Evolutionary conservation across 2,329 filamentous ascomycete genomes (phyloP).

Genomic region (Colletotrichum scovillei): DNA sequence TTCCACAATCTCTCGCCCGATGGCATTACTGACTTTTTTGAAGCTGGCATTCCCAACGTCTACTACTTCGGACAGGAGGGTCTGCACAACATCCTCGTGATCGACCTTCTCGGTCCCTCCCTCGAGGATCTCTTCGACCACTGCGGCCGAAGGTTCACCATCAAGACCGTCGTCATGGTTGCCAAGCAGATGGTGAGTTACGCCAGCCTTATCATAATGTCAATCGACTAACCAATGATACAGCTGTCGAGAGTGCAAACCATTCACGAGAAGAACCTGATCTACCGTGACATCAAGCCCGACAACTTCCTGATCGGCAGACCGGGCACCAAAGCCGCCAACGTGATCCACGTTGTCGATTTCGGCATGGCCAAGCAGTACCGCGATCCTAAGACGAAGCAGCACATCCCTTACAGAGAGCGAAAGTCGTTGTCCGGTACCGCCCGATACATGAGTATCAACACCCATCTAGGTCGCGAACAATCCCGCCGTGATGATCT

Average conservation of each 20-base stretch:
- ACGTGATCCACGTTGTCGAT: conserved; percentile 98
- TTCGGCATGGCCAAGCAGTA: conserved; percentile 99
- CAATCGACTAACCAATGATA: not conserved
- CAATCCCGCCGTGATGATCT: conserved; percentile 96
- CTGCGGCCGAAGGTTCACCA: conserved; percentile 93
- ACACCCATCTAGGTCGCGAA: conserved; percentile 95
- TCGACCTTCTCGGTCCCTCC: conserved; percentile 93
- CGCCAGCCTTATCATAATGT: not conserved
- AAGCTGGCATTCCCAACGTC: conserved; percentile 98
- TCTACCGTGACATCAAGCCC: conserved; percentile 99
- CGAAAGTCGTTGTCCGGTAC: conserved; percentile 97
- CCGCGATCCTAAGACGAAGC: conserved; percentile 97
- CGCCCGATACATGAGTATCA: conserved; percentile 99
- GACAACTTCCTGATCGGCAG: conserved; percentile 99
- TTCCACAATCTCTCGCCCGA: not conserved
- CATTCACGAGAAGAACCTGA: conserved; percentile 99
- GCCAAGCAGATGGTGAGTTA: conserved; percentile 92
- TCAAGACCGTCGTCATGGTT: conserved; percentile 99
- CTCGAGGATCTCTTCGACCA: conserved; percentile 98
- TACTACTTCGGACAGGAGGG: conserved; percentile 99
- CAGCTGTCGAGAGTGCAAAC: conserved; percentile 89
- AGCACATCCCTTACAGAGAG: conserved; percentile 97
- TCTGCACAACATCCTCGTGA: conserved; percentile 98
- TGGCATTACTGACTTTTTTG: conserved; percentile 30
- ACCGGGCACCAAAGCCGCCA: conserved; percentile 91